Evolutionary conservation across 352 stramenopile genomes (phyloP).

Genomic region (Phytophthora pluvialis): DNA sequence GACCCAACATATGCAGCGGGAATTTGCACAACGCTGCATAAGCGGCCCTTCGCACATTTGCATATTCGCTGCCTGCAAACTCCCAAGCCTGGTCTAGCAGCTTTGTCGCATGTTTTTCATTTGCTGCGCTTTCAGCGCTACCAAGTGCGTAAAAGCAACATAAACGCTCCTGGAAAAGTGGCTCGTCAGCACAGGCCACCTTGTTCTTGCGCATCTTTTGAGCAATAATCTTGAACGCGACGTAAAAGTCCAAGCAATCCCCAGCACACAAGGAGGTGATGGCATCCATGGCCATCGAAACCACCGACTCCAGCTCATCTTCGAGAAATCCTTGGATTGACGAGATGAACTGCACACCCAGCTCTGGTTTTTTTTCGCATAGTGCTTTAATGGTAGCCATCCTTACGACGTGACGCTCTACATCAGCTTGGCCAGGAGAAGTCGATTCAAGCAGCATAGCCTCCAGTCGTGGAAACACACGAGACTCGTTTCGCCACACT

Average conservation of each 20-base stretch:
- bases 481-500: conserved; percentile 70
- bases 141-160: conserved; percentile 63
- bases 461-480: conserved; percentile 71
- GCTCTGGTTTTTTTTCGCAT: conserved; percentile 68
- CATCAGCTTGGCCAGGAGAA: conserved; percentile 23
- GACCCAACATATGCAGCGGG: conserved; percentile 50
- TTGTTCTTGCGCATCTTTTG: conserved; percentile 76
- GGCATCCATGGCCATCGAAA: conserved; percentile 68
- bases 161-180: conserved; percentile 64
- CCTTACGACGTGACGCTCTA: conserved; percentile 52
- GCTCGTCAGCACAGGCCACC: conserved; percentile 47
- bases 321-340: conserved; percentile 66
- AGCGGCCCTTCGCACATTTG: conserved; percentile 50
- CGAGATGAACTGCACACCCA: conserved; percentile 73
- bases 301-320: conserved; percentile 54
- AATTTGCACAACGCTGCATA: conserved; percentile 54
- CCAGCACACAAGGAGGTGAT: conserved; percentile 59
- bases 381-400: conserved; percentile 70
- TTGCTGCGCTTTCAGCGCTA: conserved; percentile 41
- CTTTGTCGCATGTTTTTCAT: conserved; percentile 51
- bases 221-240: conserved; percentile 76
- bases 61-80: conserved; percentile 37
- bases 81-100: conserved; percentile 63
- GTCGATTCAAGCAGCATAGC: conserved; percentile 50
- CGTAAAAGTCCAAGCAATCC: conserved; percentile 81